Percentiles rank a stretch among this genome's conserved stretches.
Evolutionary conservation across 768 basidiomycete genomes (phyloP).

Genomic region (Suillus plorans): DNA sequence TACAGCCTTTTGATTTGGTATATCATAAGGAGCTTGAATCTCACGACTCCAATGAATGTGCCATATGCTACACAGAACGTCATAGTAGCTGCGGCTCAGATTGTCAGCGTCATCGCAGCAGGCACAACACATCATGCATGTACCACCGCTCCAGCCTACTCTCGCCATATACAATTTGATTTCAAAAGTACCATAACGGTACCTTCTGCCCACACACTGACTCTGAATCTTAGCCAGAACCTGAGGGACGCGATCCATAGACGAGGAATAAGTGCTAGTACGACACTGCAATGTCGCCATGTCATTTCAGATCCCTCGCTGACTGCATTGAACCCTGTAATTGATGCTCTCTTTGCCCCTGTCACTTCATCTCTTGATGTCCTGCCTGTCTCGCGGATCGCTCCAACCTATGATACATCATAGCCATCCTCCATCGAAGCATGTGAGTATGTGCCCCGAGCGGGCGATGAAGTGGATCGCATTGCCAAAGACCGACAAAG

Average conservation of each 20-base stretch:
- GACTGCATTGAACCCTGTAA: slow-evolving; percentile 47
- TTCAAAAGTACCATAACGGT: slow-evolving; percentile 46
- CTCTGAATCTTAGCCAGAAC: slow-evolving; percentile 23
- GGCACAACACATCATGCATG: slow-evolving; percentile 33
- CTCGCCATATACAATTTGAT: slow-evolving; percentile 41
- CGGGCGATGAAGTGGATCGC: slow-evolving; percentile 60
- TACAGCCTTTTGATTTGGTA: too few species aligned
- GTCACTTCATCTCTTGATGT: slow-evolving; percentile 22
- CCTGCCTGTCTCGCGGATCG: slow-evolving; percentile 30
- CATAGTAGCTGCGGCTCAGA: slow-evolving; percentile 9
- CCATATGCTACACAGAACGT: slow-evolving; percentile 33
- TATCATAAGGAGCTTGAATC: slow-evolving; percentile 34
- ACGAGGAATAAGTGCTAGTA: slow-evolving; percentile 40
- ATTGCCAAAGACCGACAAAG: slow-evolving; percentile 58
- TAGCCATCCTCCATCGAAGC: slow-evolving; percentile 49
- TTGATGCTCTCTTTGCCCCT: slow-evolving; percentile 57
- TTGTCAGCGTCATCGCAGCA: slow-evolving; percentile 30
- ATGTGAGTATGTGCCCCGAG: slow-evolving; percentile 30
- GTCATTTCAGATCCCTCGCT: slow-evolving; percentile 47
- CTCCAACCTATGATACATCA: slow-evolving; percentile 35
- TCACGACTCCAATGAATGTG: slow-evolving; percentile 34
- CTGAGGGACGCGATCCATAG: slow-evolving; percentile 29
- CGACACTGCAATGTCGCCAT: slow-evolving; percentile 50
- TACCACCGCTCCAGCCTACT: slow-evolving; percentile 10
- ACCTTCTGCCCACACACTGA: slow-evolving; percentile 24